Conservation (phyloP, 306 rosid species). For the Vigna angularis region DNA sequence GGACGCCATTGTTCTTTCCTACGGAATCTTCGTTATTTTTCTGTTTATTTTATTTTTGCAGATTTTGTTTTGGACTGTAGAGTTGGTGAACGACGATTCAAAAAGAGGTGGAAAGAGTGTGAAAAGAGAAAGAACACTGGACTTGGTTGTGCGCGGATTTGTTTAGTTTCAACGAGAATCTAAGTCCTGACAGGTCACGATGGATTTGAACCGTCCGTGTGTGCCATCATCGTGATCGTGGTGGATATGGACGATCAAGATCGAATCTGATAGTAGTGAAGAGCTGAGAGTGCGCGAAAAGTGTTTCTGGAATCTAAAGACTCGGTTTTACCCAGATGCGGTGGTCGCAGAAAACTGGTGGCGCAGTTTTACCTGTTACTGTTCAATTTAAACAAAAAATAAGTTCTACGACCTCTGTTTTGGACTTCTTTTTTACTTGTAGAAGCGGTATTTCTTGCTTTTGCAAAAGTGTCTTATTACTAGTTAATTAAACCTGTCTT, state of each 20-base stretch:
- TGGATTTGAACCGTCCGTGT: slow-evolving; percentile 26
- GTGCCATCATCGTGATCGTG: neutral
- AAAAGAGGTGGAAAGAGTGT: slow-evolving; percentile 2
- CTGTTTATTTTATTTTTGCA: neutral
- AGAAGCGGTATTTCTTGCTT: too few relatives aligned
- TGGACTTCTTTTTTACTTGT: neutral
- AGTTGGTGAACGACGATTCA: slow-evolving; percentile 8
- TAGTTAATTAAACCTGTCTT: too few relatives aligned
- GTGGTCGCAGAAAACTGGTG: slow-evolving; percentile 35
- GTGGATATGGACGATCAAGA: slow-evolving; percentile 27
- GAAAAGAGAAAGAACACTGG: neutral
- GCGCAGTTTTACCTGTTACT: slow-evolving; percentile 37
- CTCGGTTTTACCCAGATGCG: neutral
- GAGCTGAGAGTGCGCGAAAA: neutral
- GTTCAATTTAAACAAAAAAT: neutral
- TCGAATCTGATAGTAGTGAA: neutral
- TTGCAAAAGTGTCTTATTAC: too few relatives aligned
- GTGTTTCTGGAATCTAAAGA: slow-evolving; percentile 15
- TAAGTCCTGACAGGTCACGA: slow-evolving; percentile 1
- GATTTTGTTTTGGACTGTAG: neutral
- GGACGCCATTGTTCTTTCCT: slow-evolving; percentile 48
- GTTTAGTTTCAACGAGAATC: slow-evolving; percentile 25
- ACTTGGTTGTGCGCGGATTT: slow-evolving; percentile 19
- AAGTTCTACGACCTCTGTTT: neutral
- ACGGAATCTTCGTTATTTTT: neutral